These are phyloP conservation scores for Acephala macrosclerotiorum DNA, from an alignment of 2,329 filamentous ascomycete species.

Conservation along the genomic window DNA sequence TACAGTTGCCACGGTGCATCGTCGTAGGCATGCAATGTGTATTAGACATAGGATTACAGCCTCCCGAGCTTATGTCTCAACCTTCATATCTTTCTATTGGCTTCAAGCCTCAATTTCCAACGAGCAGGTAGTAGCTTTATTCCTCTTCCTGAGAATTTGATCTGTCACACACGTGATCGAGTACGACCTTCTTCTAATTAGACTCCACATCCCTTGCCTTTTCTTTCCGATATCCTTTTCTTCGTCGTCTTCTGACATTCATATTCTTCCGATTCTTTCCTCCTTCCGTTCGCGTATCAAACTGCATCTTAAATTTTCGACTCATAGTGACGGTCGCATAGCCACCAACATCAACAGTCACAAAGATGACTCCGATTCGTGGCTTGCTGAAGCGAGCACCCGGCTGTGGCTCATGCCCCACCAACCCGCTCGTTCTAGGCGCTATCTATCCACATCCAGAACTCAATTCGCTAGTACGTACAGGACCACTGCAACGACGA, in stretches of 20 bases:
- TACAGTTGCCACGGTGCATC: too few relatives aligned
- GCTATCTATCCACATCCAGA: not conserved
- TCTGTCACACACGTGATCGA: not conserved
- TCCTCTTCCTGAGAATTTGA: not conserved
- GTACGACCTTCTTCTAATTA: not conserved
- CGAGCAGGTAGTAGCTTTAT: not conserved
- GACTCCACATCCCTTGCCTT: not conserved
- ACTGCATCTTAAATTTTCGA: not conserved
- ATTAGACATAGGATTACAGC: not conserved
- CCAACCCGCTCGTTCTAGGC: not conserved
- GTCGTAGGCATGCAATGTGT: not conserved
- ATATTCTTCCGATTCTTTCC: not conserved
- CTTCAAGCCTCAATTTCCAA: not conserved
- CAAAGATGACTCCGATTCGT: not conserved
- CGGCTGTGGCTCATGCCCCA: not conserved
- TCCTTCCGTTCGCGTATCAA: not conserved
- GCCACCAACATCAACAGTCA: not conserved
- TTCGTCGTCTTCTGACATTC: not conserved
- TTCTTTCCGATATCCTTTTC: not conserved
- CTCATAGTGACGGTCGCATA: conserved; percentile 2
- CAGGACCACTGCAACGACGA: not conserved
- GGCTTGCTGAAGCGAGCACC: not conserved
- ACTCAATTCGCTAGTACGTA: not conserved
- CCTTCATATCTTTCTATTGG: not conserved
- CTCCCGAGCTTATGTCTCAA: not conserved